Evolutionary conservation across 225 moss, liverwort and hornwort species (phyloP).

Genomic region (Ulota crispa): DNA sequence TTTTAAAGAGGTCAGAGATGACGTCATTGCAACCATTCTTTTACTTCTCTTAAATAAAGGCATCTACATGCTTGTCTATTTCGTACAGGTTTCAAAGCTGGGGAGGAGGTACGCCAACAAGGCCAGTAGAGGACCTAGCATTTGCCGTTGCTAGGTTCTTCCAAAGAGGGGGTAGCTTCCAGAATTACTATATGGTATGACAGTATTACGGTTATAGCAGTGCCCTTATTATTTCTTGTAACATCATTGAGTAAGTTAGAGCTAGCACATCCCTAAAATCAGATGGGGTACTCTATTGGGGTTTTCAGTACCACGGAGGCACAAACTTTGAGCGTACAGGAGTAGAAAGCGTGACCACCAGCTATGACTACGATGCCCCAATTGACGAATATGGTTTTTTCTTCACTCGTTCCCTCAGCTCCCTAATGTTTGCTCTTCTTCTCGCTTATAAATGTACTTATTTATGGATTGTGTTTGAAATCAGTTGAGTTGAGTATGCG

Average conservation of each 20-base stretch:
- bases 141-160: slow-evolving; percentile 86
- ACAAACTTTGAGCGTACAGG: slow-evolving; percentile 89
- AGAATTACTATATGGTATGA: slow-evolving; percentile 92
- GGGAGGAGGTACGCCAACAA: slow-evolving; percentile 60
- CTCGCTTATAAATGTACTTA: neutral
- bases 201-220: neutral
- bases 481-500: neutral
- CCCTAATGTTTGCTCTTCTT: neutral
- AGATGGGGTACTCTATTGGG: slow-evolving; percentile 17
- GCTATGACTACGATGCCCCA: slow-evolving; percentile 91
- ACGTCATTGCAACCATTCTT: neutral
- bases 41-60: neutral
- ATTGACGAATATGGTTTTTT: slow-evolving; percentile 80
- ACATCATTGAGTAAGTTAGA: neutral
- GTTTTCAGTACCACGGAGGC: slow-evolving; percentile 85
- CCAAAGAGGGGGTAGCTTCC: slow-evolving; percentile 78
- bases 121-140: slow-evolving; percentile 80
- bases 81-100: slow-evolving; percentile 72
- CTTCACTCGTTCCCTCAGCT: neutral
- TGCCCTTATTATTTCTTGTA: neutral
- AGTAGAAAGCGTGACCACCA: slow-evolving; percentile 75
- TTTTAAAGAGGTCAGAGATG: neutral
- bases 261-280: neutral
- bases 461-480: neutral
- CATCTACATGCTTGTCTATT: neutral